Evolutionary conservation across 192 early-diverging fungal species (phyloP).

Genomic region (Gaertneriomyces semiglobifer): DNA sequence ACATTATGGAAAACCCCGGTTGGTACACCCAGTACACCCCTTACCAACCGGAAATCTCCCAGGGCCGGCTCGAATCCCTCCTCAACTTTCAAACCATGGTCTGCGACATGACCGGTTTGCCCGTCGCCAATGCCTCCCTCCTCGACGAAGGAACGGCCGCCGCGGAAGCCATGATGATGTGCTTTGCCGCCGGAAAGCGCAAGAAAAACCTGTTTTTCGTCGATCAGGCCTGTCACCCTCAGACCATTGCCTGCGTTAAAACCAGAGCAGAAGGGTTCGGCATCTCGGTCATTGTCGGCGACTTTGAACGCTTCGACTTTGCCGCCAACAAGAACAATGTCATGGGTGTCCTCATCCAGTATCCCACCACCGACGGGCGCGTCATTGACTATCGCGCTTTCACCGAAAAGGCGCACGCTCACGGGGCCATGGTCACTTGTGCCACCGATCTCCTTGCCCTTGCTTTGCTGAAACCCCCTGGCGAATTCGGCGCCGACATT

Average conservation of each 20-base stretch:
- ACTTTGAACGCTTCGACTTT: conserved; percentile 79
- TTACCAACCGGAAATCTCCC: conserved; percentile 99
- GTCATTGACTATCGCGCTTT: conserved; percentile 81
- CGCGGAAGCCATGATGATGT: conserved; percentile 95
- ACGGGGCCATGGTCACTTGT: conserved; percentile 81
- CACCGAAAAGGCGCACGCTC: conserved; percentile 71
- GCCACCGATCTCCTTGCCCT: conserved; percentile 94
- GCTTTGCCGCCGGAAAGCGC: conserved; percentile 66
- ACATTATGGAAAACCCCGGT: conserved; percentile 96
- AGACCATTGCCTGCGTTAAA: conserved; percentile 89
- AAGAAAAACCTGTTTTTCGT: conserved; percentile 88
- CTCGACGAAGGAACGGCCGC: conserved; percentile 99
- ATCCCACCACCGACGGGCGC: conserved; percentile 86
- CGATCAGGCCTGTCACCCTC: conserved; percentile 89
- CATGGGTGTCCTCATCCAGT: conserved; percentile 90
- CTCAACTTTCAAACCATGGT: conserved; percentile 99
- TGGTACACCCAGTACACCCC: conserved; percentile 99
- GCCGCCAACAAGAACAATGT: conserved; percentile 70
- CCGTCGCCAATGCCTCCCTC: conserved; percentile 95
- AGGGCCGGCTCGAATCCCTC: conserved; percentile 95
- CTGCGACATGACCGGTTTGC: conserved; percentile 90
- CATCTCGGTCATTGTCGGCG: conserved; percentile 83
- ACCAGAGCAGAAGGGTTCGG: conserved; percentile 95
- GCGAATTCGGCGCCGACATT: conserved; percentile 97
- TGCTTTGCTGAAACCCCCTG: conserved; percentile 86